Base-by-base conservation (phyloP, 352 stramenopile genomes). In the Thraustotheca clavata region DNA sequence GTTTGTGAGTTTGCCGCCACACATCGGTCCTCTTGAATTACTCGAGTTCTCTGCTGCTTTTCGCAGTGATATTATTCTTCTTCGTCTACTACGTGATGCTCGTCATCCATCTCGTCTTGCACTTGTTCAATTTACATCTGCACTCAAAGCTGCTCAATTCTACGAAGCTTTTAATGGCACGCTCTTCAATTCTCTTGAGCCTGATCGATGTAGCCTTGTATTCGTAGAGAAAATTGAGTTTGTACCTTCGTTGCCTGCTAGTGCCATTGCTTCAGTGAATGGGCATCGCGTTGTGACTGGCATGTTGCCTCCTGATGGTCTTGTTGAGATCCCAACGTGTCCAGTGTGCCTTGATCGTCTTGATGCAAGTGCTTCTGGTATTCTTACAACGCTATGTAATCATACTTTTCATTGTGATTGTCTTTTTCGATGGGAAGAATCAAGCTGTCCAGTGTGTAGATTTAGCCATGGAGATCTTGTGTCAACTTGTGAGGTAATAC, bases 331-430 rank as follows among this genome's bases (percentile, higher is more conserved):
- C 65, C 85, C 87, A 49, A 93, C 81, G 14, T 97, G 91, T 68
- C 87, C 89, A 1, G 91, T 97, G 52, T 97, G 91, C 77, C 73
- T 97, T 29, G 91, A 97, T 59, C 74, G 83, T 8, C 65, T 97
- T 49, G 88, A 96, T 39, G 78, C 80, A 32, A 89, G 85, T 14
- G 84, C 79, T 4, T 95, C 84, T 0, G 83, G 86, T 3, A 96
- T 98, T 67, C 76, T 99, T 24, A 98, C 95, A 31, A 99, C 96
- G 26, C 80, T 98, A 47, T 99, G 96, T 75, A 98, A 99, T 72
- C 96, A 99, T 76, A 97, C 89, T 20, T 99, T 99, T 71, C 96
- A 99, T 76, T 96, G 95, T 55, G 88, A 98, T 66, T 99, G 96
- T 71, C 73, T 98, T 1, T 88, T 93, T 62, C 87, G 88, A 52